Evolutionary conservation across 768 basidiomycete genomes (phyloP), one percentile per base, ranked within the genome.

Genomic region (Boletus sp.): DNA sequence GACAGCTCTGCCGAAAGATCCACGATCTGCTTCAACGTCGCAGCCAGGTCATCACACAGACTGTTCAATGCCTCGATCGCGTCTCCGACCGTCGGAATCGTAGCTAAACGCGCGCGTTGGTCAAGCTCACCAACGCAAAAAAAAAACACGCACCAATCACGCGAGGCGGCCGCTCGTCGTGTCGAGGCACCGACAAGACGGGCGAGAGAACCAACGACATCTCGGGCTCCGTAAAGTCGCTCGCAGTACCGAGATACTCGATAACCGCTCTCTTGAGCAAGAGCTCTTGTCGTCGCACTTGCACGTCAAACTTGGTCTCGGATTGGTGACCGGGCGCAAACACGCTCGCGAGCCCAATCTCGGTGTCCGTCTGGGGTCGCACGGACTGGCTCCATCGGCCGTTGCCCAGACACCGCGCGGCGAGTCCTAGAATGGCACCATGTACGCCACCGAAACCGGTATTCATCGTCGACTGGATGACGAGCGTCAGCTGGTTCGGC

Each of bases 401-500:
- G 49, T 76, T 76, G 6, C 83, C 81, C 18, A 95, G 79, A 64
- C 82, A 85, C 60, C 83, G 81, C 28, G 93, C 86, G 0, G 92
- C 85, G 6, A 97, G 76, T 17, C 81, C 78, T 10, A 94, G 76
- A 37, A 95, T 83, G 1, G 91, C 87, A 2, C 84, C 77, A 65
- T 98, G 95, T 46, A 96, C 81, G 0, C 86, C 84, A 4, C 95
- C 95, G 65, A 92, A 96, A 5, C 91, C 90, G 2, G 90, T 81
- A 58, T 82, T 85, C 24, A 83, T 78, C n/a, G 83, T 80, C 47
- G 78, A 68, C 83, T 85, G 47, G 0, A 7, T 47, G 7, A 54
- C 14, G n/a, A 36, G 9, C 0, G n/a, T 60, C 47, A 60, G 55
- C 24, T 24, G 24, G 24, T 29, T 37, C 35, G 28, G 48, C 17